Base-by-base conservation (phyloP, 2,329 filamentous ascomycete species). In the Sarocladium strictum region DNA sequence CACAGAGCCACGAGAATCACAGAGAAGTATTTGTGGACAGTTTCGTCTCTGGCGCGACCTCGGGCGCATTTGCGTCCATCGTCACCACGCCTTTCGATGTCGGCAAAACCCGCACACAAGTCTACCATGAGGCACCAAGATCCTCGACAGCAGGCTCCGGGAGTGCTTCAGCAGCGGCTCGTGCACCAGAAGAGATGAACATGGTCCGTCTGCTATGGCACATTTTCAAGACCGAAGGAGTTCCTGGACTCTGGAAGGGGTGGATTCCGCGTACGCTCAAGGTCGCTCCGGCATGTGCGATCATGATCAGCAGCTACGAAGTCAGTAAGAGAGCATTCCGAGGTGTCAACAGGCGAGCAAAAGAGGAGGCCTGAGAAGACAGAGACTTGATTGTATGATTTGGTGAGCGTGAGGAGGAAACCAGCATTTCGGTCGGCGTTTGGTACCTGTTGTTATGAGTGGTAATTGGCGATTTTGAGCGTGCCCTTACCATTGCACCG, bases 241-340 rank as follows among this genome's bases (percentile, higher is more conserved):
- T 84, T 15, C 67, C 81, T 1, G 94, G 94, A 0, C 74, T 99
- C 4, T 97, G 95, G 81, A 89, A 79, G 62, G 94, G 94, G 41
- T 97, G 92, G 90, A 86, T 90, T 23, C 91, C 94, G 0, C 80
- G 94, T 37, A 96, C 90, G 61, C 76, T 97, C 57, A 97, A 97
- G 69, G 92, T 99, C 4, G 93, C 94, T 1, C 94, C 94, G 1
- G 90, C 93, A 0, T 99, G 94, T 71, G 94, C 94, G 26, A 97
- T 99, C 67, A 99, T 99, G 94, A 97, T 99, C 67, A 95, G 90
- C 67, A 96, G 87, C 67, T 99, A 97, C 69, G 94, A 99, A 70
- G 82, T 97, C 35, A 92, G 94, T 52, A 99, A 99, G 78, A 86
- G 89, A 69, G 85, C 88, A 67, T 95, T 95, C 32, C 79, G 84